Evolutionary conservation across 257 asterid genomes (phyloP).

Genomic region (Primulina eburnea): DNA sequence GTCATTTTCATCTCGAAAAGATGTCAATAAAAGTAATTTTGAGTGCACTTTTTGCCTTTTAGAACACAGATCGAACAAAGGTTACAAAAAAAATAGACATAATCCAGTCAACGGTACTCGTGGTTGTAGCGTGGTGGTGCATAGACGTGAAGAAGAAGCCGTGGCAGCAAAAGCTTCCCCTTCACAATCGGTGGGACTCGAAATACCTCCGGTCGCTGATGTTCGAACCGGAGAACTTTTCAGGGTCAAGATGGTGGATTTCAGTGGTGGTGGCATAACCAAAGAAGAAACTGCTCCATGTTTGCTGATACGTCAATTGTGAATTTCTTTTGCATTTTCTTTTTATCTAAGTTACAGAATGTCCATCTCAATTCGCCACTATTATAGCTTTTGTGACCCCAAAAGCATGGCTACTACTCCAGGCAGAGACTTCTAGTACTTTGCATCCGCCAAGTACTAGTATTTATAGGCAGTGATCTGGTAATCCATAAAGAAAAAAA

Average conservation of each 20-base stretch:
- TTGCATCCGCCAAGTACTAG: too few relatives aligned
- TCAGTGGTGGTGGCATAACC: constrained; percentile 69
- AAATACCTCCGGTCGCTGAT: constrained; percentile 70
- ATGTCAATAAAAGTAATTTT: not conserved
- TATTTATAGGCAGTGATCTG: too few relatives aligned
- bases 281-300: constrained; percentile 60
- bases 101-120: not conserved
- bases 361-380: too few relatives aligned
- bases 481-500: too few relatives aligned
- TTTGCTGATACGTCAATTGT: constrained; percentile 52
- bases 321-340: constrained; percentile 30
- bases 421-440: too few relatives aligned
- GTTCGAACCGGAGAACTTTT: constrained; percentile 57
- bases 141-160: constrained; percentile 57
- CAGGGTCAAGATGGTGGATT: constrained; percentile 88
- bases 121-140: not conserved
- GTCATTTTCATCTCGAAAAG: not conserved
- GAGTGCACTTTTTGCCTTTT: not conserved
- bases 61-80: too few relatives aligned
- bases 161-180: constrained; percentile 58
- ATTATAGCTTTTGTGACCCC: too few relatives aligned
- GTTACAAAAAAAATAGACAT: too few relatives aligned
- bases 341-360: not conserved
- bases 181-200: constrained; percentile 90
- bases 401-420: too few relatives aligned